These are phyloP conservation scores for Sphenostylis stenocarpa DNA, from an alignment of 306 rosid species.

Conservation along the genomic window DNA sequence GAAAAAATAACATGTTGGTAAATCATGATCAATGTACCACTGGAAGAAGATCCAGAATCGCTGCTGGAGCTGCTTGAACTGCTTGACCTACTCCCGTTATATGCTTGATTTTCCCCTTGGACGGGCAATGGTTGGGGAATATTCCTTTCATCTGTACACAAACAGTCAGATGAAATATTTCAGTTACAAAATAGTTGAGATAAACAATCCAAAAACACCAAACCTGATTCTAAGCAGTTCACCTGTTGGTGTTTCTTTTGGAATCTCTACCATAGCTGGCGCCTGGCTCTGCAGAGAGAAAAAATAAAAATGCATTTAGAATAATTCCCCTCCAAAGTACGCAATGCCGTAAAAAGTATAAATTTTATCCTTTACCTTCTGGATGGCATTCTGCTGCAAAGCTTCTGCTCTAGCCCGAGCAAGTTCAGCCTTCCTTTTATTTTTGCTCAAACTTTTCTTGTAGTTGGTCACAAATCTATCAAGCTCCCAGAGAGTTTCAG, in stretches of 20 bases:
- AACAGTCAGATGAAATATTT: not conserved
- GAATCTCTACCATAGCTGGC: conserved; percentile 43
- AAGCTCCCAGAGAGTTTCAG: conserved; percentile 96
- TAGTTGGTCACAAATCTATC: conserved; percentile 92
- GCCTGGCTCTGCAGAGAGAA: conserved; percentile 42
- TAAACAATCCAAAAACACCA: conserved; percentile 22
- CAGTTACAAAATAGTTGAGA: conserved; percentile 2
- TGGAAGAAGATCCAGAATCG: conserved; percentile 93
- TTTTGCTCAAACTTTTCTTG: conserved; percentile 92
- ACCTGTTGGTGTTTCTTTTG: conserved; percentile 65
- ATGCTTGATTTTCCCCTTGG: conserved; percentile 57
- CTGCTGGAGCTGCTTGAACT: conserved; percentile 98
- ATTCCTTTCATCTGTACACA: conserved; percentile 55
- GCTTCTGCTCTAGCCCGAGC: conserved; percentile 70
- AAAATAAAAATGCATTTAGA: conserved; percentile 14
- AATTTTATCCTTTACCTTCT: conserved; percentile 46
- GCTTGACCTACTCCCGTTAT: conserved; percentile 86
- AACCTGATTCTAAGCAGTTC: conserved; percentile 11
- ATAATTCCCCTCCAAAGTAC: not conserved
- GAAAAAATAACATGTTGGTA: not conserved
- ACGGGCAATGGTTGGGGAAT: conserved; percentile 51
- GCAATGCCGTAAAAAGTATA: not conserved
- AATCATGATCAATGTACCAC: conserved; percentile 58
- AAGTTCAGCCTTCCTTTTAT: conserved; percentile 83
- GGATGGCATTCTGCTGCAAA: conserved; percentile 47